Percentiles rank a stretch among this genome's conserved stretches.
Evolutionary conservation across 1,139 yeast genomes (phyloP).

Genomic region (Groenewaldozyma sp.): DNA sequence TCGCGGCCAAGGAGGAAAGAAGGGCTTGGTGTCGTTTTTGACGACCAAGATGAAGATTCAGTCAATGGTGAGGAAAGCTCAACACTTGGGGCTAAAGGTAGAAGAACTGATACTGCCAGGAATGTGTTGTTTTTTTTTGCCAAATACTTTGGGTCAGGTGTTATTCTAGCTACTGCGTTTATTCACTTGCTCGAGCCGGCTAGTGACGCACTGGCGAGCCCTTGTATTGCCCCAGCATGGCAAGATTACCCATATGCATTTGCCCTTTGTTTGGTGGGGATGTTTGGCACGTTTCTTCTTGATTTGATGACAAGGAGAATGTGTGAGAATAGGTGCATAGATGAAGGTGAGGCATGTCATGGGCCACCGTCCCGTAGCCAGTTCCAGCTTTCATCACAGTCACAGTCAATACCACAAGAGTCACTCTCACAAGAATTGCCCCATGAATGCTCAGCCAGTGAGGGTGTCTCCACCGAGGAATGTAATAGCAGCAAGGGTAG

Average conservation of each 20-base stretch:
- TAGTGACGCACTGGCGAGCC: slow-evolving; percentile 40
- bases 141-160: slow-evolving; percentile 87
- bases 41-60: neutral
- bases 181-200: slow-evolving; percentile 82
- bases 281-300: slow-evolving; percentile 27
- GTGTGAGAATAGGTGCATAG: slow-evolving; percentile 4
- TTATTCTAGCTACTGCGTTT: slow-evolving; percentile 81
- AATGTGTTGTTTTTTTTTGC: slow-evolving; percentile 56
- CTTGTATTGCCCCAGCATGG: slow-evolving; percentile 50
- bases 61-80: neutral
- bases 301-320: slow-evolving; percentile 23
- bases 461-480: neutral
- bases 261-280: slow-evolving; percentile 44
- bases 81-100: neutral
- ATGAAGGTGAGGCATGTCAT: neutral
- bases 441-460: too few species aligned
- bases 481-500: neutral
- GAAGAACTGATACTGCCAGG: neutral
- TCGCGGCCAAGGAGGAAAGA: slow-evolving; percentile 12
- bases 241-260: slow-evolving; percentile 54
- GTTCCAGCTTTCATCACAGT: too few species aligned
- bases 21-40: neutral
- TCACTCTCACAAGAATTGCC: too few species aligned
- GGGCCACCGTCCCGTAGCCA: neutral
- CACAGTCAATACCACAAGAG: too few species aligned